Percentiles rank a stretch among this genome's conserved stretches.
Evolutionary conservation across 208 protist genomes (phyloP).

Genomic region (Leishmania arabica): DNA sequence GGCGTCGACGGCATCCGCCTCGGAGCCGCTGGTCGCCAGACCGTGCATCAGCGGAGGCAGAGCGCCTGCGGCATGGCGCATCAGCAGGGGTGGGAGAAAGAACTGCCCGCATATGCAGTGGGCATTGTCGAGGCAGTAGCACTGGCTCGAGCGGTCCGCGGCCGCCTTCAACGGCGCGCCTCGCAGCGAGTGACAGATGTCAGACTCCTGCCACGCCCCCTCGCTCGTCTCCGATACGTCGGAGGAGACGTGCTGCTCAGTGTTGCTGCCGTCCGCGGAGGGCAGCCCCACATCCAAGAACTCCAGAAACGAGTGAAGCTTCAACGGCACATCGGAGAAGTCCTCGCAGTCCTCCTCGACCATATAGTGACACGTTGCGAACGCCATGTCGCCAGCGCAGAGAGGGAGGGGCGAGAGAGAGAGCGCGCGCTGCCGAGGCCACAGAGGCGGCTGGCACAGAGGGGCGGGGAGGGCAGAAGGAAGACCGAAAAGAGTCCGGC

Average conservation of each 20-base stretch:
- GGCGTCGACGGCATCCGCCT: not conserved
- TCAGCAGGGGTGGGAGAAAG: conserved; percentile 21
- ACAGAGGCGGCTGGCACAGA: not conserved
- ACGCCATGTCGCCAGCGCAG: conserved; percentile 4
- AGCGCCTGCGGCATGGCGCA: not conserved
- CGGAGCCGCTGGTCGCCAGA: not conserved
- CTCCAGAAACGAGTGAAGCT: conserved; percentile 25
- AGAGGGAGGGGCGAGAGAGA: not conserved
- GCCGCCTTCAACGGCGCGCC: conserved; percentile 6
- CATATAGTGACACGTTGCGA: conserved; percentile 12
- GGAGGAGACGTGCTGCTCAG: conserved; percentile 23
- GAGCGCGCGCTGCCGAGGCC: not conserved
- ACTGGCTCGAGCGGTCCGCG: not conserved
- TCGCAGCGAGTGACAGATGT: conserved; percentile 9
- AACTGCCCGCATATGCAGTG: conserved; percentile 26
- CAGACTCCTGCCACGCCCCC: not conserved
- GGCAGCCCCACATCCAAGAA: conserved; percentile 15
- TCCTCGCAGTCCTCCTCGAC: conserved; percentile 25
- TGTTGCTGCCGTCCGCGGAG: not conserved
- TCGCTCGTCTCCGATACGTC: conserved; percentile 18
- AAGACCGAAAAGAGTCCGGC: not conserved
- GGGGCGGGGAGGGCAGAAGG: not conserved
- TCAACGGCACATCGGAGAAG: conserved; percentile 21
- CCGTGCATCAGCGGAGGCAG: not conserved
- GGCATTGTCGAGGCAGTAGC: conserved; percentile 31